Evolutionary conservation across 305 asterid genomes (phyloP), one percentile per base, ranked within the genome.

Genomic region (Fraxinus sp.): DNA sequence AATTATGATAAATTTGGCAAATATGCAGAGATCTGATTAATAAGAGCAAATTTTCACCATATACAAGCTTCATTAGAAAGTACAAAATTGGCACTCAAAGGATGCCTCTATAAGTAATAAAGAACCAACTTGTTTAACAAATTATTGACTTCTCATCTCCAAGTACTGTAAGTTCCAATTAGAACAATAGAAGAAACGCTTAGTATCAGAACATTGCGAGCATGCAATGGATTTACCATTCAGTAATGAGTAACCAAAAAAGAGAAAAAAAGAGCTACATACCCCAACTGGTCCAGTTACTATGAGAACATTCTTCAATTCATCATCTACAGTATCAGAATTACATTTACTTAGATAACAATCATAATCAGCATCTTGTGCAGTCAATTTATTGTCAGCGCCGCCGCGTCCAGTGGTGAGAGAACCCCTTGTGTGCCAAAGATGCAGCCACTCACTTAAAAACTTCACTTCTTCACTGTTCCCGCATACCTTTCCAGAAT

Each of bases 281-380:
- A 95, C 99, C 99, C 99, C 99, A 92, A 94, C 94, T 84, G 98
- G 99, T 78, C 99, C 99, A 81, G 93, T 91, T 84, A 93, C 90
- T 79, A 96, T 87, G 84, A 97, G 97, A 82, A 93, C 97, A 86
- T 94, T 97, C 91, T 91, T 93, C 92, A 97, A 90, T 86, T 94
- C 95, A 55, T 77, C 91, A 71, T 91, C 89, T 62, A 66, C 68
- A 81, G 85, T 79, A 72, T 93, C 93, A 49, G 90, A 85, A 81
- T 89, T 94, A 82, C 87, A 85, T 80, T 88, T 97, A 83, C 95
- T 93, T 78, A 79, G 92, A 82, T 83, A 86, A 79, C 81, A 86
- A 89, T 86, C 90, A 64, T 79, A 80, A 79, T 89, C 93, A 83
- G 39, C 33, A 82, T 88, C 93, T 84, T 79, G 86, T 16, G 36